Percentiles rank a stretch among this genome's conserved stretches.
Evolutionary conservation across 805 yeast species (phyloP).

Genomic region (Yarrowia bubula): DNA sequence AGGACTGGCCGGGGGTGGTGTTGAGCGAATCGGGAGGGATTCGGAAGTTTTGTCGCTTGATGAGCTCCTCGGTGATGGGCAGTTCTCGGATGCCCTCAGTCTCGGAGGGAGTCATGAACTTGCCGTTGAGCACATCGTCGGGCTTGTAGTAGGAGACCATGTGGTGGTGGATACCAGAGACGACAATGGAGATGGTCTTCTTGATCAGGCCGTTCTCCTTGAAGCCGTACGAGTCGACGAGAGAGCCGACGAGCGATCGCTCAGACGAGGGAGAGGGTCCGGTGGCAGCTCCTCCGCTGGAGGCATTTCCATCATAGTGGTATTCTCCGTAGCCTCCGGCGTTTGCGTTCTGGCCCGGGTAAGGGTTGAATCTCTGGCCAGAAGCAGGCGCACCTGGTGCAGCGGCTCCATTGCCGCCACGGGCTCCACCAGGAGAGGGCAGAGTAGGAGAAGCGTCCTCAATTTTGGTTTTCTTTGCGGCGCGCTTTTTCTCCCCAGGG

Average conservation of each 20-base stretch:
- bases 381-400: neutral
- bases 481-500: constrained; percentile 44
- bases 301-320: constrained; percentile 13
- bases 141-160: constrained; percentile 76
- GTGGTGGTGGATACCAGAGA: constrained; percentile 49
- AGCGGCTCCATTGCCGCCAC: neutral
- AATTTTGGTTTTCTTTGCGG: constrained; percentile 21
- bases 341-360: neutral
- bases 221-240: constrained; percentile 60
- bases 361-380: constrained; percentile 17
- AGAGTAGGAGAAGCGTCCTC: neutral
- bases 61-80: constrained; percentile 41
- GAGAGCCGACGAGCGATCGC: constrained; percentile 53
- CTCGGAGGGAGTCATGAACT: constrained; percentile 57
- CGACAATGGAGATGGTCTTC: constrained; percentile 71
- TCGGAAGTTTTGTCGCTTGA: constrained; percentile 39
- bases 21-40: constrained; percentile 36
- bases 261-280: constrained; percentile 36
- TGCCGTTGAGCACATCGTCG: constrained; percentile 63
- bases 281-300: constrained; percentile 9
- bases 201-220: constrained; percentile 75
- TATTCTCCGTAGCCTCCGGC: constrained; percentile 6
- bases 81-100: constrained; percentile 51
- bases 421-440: constrained; percentile 2
- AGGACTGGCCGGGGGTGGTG: constrained; percentile 21